Percentiles rank a stretch among this genome's conserved stretches.
Evolutionary conservation across 2,329 filamentous ascomycete genomes (phyloP).

Genomic region (Diaporthe caulivora): DNA sequence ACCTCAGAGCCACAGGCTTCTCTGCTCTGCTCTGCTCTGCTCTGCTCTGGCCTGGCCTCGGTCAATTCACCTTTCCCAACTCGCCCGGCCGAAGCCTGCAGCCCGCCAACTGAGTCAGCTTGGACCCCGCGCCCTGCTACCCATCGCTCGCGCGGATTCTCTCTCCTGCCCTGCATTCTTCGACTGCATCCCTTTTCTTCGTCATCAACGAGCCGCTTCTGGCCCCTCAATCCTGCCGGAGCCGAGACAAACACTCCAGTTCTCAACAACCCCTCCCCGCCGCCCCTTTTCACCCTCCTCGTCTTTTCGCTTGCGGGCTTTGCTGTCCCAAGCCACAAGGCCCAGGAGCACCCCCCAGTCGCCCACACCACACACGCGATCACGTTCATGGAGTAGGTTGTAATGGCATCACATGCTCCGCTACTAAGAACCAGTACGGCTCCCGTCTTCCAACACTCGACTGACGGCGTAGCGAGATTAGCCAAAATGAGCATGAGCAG

Average conservation of each 20-base stretch:
- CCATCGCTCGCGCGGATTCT: conserved; percentile 33
- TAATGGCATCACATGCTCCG: conserved; percentile 69
- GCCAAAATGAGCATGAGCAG: conserved; percentile 66
- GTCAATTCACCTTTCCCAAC: conserved; percentile 29
- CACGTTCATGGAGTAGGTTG: conserved; percentile 48
- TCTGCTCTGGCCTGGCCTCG: conserved; percentile 13
- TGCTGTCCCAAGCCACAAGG: conserved; percentile 18
- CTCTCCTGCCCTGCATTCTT: conserved; percentile 37
- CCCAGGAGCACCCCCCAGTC: conserved; percentile 30
- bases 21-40: background rate
- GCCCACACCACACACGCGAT: conserved; percentile 22
- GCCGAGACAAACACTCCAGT: conserved; percentile 13
- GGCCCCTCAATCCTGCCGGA: conserved; percentile 28
- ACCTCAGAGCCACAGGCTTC: background rate
- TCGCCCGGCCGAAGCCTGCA: conserved; percentile 27
- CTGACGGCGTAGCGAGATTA: conserved; percentile 60
- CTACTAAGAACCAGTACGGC: conserved; percentile 70
- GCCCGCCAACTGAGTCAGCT: conserved; percentile 37
- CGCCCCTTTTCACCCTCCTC: conserved; percentile 19
- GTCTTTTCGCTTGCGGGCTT: conserved; percentile 21
- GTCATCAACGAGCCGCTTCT: conserved; percentile 30
- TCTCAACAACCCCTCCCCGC: conserved; percentile 9
- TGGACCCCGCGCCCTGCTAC: conserved; percentile 40
- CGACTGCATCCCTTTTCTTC: conserved; percentile 38
- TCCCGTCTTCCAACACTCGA: conserved; percentile 64